These are phyloP conservation scores for Gaillardinia entomophila DNA, from an alignment of 805 yeast species.

Conservation along the genomic window DNA sequence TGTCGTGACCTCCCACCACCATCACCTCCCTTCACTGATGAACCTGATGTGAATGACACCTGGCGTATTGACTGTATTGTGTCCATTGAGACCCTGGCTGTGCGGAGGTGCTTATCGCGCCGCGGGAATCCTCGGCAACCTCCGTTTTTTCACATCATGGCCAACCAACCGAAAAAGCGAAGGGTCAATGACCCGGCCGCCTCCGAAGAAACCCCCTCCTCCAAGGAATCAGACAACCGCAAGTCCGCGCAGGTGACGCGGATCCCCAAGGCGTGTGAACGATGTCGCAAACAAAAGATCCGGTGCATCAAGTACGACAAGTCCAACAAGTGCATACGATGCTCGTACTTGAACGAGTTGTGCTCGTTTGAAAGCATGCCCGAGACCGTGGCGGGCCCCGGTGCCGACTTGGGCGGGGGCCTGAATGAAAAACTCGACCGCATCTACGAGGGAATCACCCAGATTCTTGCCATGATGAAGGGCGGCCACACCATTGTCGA, in stretches of 20 bases:
- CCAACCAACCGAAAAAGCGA: no score
- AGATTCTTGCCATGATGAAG: conserved; percentile 23
- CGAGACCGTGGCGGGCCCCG: conserved; percentile 5
- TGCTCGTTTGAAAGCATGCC: conserved; percentile 44
- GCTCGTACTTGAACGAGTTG: conserved; percentile 43
- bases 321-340: conserved; percentile 47
- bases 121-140: no score
- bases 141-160: no score
- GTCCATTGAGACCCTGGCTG: no score
- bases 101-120: no score
- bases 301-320: conserved; percentile 54
- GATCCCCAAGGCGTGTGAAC: conserved; percentile 49
- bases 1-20: no score
- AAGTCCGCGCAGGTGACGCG: conserved; percentile 22
- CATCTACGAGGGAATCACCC: conserved; percentile 29
- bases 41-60: no score
- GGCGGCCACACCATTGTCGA: conserved; percentile 4
- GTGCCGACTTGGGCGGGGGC: conserved; percentile 1
- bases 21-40: no score
- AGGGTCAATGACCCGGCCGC: no score
- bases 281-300: conserved; percentile 54
- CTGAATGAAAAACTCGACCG: conserved; percentile 19
- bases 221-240: no score
- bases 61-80: no score
- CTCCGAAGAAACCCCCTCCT: no score